Percentiles rank a stretch among this genome's conserved stretches.
These are phyloP conservation scores for Solanum tarijense DNA, from an alignment of 257 asterid species.

Conservation along the genomic window DNA sequence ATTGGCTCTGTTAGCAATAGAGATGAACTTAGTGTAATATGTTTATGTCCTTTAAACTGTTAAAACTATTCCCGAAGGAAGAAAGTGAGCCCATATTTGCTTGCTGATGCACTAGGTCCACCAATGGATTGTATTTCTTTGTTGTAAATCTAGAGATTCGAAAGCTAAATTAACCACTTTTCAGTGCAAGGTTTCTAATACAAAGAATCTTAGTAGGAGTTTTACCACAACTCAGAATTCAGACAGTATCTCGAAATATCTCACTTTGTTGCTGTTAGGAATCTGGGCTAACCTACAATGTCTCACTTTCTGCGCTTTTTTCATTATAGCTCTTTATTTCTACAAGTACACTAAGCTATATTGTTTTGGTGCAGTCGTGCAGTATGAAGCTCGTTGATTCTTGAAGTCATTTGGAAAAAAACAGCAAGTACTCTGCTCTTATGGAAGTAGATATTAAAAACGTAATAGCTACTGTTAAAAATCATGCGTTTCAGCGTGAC, in stretches of 20 bases:
- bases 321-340: background rate
- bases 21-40: background rate
- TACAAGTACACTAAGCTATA: background rate
- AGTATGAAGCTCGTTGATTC: slow-evolving; percentile 7
- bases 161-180: background rate
- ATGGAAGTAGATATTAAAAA: background rate
- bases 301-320: background rate
- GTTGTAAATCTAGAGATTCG: background rate
- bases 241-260: too few relatives aligned
- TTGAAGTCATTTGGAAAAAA: background rate
- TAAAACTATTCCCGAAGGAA: background rate
- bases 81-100: background rate
- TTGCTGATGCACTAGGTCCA: background rate
- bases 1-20: background rate
- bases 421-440: background rate
- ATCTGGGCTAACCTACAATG: background rate
- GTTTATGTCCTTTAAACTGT: background rate
- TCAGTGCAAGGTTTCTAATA: background rate
- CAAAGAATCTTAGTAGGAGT: background rate
- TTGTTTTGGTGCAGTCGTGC: slow-evolving; percentile 3
- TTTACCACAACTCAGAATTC: background rate
- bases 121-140: background rate
- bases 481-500: background rate
- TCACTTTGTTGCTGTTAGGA: background rate
- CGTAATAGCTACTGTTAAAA: background rate